phyloP scores from a whole-genome alignment of 345 rosid species.

The Euphorbia tirucalli region DNA sequence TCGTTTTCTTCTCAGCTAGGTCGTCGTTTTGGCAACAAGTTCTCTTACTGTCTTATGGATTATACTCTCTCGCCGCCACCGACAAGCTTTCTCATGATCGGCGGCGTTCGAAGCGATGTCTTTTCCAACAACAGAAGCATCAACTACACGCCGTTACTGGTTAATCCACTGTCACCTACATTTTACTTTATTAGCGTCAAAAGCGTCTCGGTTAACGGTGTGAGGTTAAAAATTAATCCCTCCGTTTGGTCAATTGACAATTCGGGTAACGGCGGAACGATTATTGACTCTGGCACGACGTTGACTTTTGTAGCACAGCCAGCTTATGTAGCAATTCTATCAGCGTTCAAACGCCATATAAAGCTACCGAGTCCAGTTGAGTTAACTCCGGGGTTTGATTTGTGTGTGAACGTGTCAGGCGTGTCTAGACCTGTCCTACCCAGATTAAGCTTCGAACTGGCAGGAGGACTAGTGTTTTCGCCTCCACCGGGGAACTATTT shows the following conservation, averaged over 20 bases:
- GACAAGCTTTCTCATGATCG: constrained; percentile 69
- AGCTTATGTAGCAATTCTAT: constrained; percentile 48
- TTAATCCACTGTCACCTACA: constrained; percentile 61
- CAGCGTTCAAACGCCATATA: constrained; percentile 43
- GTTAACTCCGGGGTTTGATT: constrained; percentile 64
- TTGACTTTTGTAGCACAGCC: constrained; percentile 50
- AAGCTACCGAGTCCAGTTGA: constrained; percentile 40
- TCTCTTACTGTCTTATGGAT: constrained; percentile 85
- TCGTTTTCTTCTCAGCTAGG: constrained; percentile 79
- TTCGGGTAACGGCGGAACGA: constrained; percentile 78
- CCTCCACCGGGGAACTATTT: constrained; percentile 85
- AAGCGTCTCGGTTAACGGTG: constrained; percentile 44
- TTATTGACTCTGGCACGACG: constrained; percentile 83
- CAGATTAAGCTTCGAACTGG: constrained; percentile 49
- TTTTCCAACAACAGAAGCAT: constrained; percentile 6
- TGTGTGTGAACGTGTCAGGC: constrained; percentile 68
- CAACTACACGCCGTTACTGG: constrained; percentile 60
- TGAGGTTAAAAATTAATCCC: constrained; percentile 50
- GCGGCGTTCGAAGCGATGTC: constrained; percentile 21
- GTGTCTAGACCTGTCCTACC: constrained; percentile 42
- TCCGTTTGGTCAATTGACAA: constrained; percentile 72
- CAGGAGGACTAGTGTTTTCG: constrained; percentile 45
- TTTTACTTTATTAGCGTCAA: constrained; percentile 63
- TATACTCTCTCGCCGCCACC: constrained; percentile 84
- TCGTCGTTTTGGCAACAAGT: constrained; percentile 66